A percentile compares a stretch with the other conserved stretches of the same genome.
These are phyloP conservation scores for Cladosporium colombiae DNA, from an alignment of 2,329 filamentous ascomycete species.

Conservation along the genomic window DNA sequence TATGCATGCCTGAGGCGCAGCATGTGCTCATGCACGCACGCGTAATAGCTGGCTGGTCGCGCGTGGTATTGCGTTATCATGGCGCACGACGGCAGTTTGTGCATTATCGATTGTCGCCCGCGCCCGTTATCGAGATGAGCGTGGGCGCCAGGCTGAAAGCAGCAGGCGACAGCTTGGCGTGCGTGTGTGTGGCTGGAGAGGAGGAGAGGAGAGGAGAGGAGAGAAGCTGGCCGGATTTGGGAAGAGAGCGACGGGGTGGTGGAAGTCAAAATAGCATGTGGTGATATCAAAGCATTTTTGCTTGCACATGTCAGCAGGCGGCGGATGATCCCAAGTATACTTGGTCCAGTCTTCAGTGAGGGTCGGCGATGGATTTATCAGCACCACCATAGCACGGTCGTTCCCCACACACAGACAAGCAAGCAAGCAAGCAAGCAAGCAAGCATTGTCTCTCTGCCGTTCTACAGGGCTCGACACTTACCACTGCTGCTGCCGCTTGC, in stretches of 20 bases:
- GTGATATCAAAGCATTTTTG: not conserved
- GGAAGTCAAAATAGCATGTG: conserved; percentile 3
- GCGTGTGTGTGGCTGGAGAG: not conserved
- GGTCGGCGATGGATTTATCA: not conserved
- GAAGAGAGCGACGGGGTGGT: not conserved
- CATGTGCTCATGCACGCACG: too few relatives aligned
- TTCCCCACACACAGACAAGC: not conserved
- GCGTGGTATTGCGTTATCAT: conserved; percentile 9
- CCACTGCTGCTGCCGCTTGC: too few relatives aligned
- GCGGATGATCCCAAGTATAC: too few relatives aligned
- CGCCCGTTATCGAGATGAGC: not conserved
- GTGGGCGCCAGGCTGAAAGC: too few relatives aligned
- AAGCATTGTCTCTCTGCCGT: not conserved
- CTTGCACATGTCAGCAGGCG: not conserved
- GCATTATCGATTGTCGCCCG: not conserved
- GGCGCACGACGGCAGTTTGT: not conserved
- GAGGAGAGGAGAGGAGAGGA: too few relatives aligned
- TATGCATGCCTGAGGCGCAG: not conserved
- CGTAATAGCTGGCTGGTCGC: not conserved
- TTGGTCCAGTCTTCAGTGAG: too few relatives aligned
- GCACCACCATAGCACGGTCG: not conserved
- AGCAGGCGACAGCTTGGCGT: not conserved
- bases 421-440: too few relatives aligned
- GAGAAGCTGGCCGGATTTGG: not conserved
- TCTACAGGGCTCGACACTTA: not conserved